phyloP scores from a whole-genome alignment of 2,329 filamentous ascomycete species.

The Epichloe brachyelytri region DNA sequence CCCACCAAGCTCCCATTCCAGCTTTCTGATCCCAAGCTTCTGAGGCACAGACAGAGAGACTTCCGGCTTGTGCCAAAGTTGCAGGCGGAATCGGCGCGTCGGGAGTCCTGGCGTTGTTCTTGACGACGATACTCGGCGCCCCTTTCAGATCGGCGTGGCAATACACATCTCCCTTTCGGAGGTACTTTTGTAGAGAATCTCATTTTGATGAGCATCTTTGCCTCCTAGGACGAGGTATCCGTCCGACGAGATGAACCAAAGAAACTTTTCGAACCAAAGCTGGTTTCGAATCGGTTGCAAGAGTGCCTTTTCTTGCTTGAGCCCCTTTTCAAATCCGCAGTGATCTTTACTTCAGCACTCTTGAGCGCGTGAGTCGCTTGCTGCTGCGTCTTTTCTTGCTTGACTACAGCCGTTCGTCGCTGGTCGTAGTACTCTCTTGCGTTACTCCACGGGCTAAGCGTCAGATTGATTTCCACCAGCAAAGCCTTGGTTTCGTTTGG shows the following conservation, averaged over 20 bases:
- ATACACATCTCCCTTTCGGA: constrained; percentile 83
- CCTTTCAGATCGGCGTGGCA: constrained; percentile 82
- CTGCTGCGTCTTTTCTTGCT: constrained; percentile 74
- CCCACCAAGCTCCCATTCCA: constrained; percentile 94
- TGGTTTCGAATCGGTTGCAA: constrained; percentile 70
- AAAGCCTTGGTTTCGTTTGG: constrained; percentile 37
- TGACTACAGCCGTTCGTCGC: constrained; percentile 68
- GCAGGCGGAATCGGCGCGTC: constrained; percentile 84
- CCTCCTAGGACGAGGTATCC: constrained; percentile 86
- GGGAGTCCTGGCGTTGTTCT: constrained; percentile 65
- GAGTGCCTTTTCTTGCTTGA: constrained; percentile 86
- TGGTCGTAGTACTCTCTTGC: constrained; percentile 87
- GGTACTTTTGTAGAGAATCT: constrained; percentile 80
- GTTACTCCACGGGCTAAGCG: constrained; percentile 74
- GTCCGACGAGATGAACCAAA: constrained; percentile 90
- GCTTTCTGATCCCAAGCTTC: constrained; percentile 94
- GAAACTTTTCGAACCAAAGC: constrained; percentile 96
- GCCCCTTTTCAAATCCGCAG: constrained; percentile 70
- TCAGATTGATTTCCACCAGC: constrained; percentile 73
- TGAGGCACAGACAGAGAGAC: constrained; percentile 71
- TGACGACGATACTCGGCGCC: constrained; percentile 75
- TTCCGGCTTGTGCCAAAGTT: constrained; percentile 81
- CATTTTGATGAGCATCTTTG: constrained; percentile 78
- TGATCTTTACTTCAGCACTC: constrained; percentile 80
- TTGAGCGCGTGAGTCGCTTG: constrained; percentile 76